Evolutionary conservation across 1,284 basidiomycete genomes (phyloP), one percentile per base, ranked within the genome.

Genomic region (Xanthoconium separans): DNA sequence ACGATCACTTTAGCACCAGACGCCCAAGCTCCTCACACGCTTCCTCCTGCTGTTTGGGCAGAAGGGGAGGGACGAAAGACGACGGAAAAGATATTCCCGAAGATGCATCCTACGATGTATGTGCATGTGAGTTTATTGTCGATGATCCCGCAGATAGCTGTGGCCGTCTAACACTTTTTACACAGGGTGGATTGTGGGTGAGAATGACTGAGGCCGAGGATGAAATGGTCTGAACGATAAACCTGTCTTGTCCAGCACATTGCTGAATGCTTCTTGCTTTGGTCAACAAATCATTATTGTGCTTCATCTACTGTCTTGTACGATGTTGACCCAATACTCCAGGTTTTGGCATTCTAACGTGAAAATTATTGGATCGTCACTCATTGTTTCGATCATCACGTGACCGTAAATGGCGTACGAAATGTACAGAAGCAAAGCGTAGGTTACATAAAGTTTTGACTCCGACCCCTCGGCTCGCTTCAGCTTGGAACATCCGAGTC

Each of bases 71-170:
- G 73, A 2, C 63, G 76, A 24, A 73, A 75, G 60, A 68, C 69
- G 15, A 59, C 64, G 6, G 77, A 79, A 53, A 64, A 63, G 41
- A 59, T 75, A 41, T 68, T 64, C 41, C 70, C 74, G 6, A 71
- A 68, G 54, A 44, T 61, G 16, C 72, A 77, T 60, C 47, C 78
- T 47, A 77, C 76, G 11, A 61, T 75, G 59, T 78, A 73, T 60
- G 60, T 63, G 4, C 54, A 68, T 42, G 75, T 75, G 59, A 59
- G 65, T 51, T 41, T 27, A n/a, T 18, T 0, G 18, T 24, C 27
- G 27, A 45, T 22, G 7, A 27, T 22, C 15, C 44, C 47, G 20
- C 16, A 27, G 7, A 27, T 7, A 15, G 11, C n/a, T 20, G 13
- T 37, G 16, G 22, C 31, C 33, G 16, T 49, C 47, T 42, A 40